Evolutionary conservation across 148 eudicot genomes (phyloP).

Genomic region (Chenopodium formosanum): DNA sequence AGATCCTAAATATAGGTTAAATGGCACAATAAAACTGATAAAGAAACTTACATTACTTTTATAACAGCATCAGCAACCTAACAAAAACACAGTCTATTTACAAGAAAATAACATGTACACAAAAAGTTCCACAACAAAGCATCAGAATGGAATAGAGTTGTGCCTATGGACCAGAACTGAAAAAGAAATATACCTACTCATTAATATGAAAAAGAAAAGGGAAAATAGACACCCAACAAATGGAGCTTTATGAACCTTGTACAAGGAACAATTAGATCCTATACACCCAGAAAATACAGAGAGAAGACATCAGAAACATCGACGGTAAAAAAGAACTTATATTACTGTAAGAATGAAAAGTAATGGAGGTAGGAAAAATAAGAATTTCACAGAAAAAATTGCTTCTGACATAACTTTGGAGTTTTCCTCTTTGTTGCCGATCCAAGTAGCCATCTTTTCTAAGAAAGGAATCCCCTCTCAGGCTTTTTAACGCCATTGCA

Average conservation of each 20-base stretch:
- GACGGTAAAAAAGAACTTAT: background rate
- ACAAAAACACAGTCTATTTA: slow-evolving; percentile 12
- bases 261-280: slow-evolving; percentile 16
- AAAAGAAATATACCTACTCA: slow-evolving; percentile 14
- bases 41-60: background rate
- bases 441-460: slow-evolving; percentile 7
- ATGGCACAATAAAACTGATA: background rate
- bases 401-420: slow-evolving; percentile 10
- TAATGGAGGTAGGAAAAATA: background rate
- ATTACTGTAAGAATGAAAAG: background rate
- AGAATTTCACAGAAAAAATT: background rate
- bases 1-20: too few relatives aligned
- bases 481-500: background rate
- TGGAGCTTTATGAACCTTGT: slow-evolving; percentile 19
- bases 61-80: background rate
- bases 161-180: slow-evolving; percentile 12
- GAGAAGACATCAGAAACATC: slow-evolving; percentile 11
- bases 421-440: slow-evolving; percentile 7
- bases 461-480: slow-evolving; percentile 14
- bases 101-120: slow-evolving; percentile 4
- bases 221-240: background rate
- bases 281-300: slow-evolving; percentile 18
- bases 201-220: background rate
- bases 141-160: background rate
- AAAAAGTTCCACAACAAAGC: slow-evolving; percentile 13